A percentile compares a stretch with the other conserved stretches of the same genome.
These are phyloP conservation scores for Fusarium brachygibbosum DNA, from an alignment of 2,329 filamentous ascomycete species.

Conservation along the genomic window DNA sequence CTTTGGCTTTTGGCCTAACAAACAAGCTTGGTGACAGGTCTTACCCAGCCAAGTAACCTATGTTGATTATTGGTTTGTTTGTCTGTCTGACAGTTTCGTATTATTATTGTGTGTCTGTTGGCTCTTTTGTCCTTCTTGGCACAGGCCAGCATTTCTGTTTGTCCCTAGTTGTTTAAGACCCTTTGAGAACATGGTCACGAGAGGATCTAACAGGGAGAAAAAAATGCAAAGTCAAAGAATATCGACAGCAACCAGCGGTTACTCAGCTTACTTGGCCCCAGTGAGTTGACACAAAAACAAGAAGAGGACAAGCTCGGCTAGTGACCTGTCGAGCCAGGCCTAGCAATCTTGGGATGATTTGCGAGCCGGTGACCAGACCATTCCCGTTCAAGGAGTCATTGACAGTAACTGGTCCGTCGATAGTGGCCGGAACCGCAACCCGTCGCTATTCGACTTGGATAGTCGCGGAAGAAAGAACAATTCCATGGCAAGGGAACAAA, in stretches of 20 bases:
- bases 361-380: slow-evolving; percentile 13
- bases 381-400: slow-evolving; percentile 35
- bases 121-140: slow-evolving; percentile 19
- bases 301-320: slow-evolving; percentile 24
- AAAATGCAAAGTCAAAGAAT: slow-evolving; percentile 21
- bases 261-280: slow-evolving; percentile 18
- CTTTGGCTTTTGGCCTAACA: slow-evolving; percentile 33
- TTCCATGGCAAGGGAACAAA: slow-evolving; percentile 46
- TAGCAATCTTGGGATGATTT: slow-evolving; percentile 20
- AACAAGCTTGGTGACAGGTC: slow-evolving; percentile 25
- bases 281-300: slow-evolving; percentile 29
- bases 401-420: slow-evolving; percentile 19
- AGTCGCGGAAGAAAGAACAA: slow-evolving; percentile 50
- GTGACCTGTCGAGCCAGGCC: slow-evolving; percentile 30
- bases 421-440: slow-evolving; percentile 22
- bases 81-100: slow-evolving; percentile 15
- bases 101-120: slow-evolving; percentile 27
- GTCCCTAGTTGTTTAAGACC: slow-evolving; percentile 19
- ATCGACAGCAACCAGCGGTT: slow-evolving; percentile 20
- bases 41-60: slow-evolving; percentile 21
- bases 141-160: slow-evolving; percentile 20
- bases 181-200: slow-evolving; percentile 32
- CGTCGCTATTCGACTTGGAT: slow-evolving; percentile 30
- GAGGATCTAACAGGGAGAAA: slow-evolving; percentile 12
- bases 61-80: slow-evolving; percentile 10